These are phyloP conservation scores for Tulasnella sp. DNA, from an alignment of 768 basidiomycete species.

Conservation along the genomic window DNA sequence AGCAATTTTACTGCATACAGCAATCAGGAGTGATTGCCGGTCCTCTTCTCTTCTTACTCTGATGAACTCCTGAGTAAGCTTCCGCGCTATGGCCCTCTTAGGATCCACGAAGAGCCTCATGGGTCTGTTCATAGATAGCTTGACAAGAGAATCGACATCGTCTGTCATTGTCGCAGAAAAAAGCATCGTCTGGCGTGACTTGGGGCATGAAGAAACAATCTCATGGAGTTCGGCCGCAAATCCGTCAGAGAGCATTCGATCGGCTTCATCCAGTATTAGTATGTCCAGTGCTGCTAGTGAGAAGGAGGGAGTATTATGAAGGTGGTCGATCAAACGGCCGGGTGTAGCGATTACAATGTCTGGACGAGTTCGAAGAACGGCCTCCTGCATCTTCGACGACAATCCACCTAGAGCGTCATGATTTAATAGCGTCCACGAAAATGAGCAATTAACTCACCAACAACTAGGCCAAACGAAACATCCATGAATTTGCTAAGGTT, in stretches of 20 bases:
- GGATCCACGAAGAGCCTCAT: slow-evolving; percentile 93
- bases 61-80: slow-evolving; percentile 88
- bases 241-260: slow-evolving; percentile 91
- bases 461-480: slow-evolving; percentile 79
- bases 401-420: slow-evolving; percentile 53
- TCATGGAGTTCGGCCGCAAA: slow-evolving; percentile 91
- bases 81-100: slow-evolving; percentile 71
- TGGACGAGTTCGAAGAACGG: slow-evolving; percentile 67
- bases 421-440: neutral
- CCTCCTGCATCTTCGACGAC: slow-evolving; percentile 86
- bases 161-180: slow-evolving; percentile 99
- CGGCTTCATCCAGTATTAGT: slow-evolving; percentile 92
- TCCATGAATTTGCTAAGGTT: slow-evolving; percentile 81
- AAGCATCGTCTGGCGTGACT: slow-evolving; percentile 88
- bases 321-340: slow-evolving; percentile 93
- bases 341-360: slow-evolving; percentile 95
- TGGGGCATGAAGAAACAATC: slow-evolving; percentile 82
- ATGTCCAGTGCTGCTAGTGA: slow-evolving; percentile 85
- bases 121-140: slow-evolving; percentile 84
- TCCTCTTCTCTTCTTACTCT: slow-evolving; percentile 73
- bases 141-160: slow-evolving; percentile 83
- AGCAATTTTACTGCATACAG: slow-evolving; percentile 83
- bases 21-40: slow-evolving; percentile 58
- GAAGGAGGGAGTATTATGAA: slow-evolving; percentile 89
- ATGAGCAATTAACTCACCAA: slow-evolving; percentile 40